Base-by-base conservation (phyloP, 1,284 basidiomycete species). In the Boletus semigastroideus region DNA sequence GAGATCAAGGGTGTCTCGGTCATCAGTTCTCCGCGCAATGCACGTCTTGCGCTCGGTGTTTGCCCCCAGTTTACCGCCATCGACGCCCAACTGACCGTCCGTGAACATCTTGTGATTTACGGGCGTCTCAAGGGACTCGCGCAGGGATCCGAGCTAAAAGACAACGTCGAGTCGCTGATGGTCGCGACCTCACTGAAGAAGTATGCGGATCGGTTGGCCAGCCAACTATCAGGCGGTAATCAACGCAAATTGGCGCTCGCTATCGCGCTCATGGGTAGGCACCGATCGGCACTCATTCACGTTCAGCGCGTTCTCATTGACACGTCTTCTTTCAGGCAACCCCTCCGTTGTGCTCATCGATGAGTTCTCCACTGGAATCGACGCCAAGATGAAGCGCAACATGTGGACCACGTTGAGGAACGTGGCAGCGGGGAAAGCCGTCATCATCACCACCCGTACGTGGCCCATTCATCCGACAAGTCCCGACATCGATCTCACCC, bases 11-110 rank as follows among this genome's bases (percentile, higher is more conserved):
- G 78, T 1, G 72, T 76, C 28, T 90, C 87, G 1, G 80, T 88
- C 34, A 72, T 87, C 19, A 71, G 74, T 25, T 74, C 83, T 51
- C 80, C 87, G 0, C 79, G 79, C 33, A 73, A 69, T 5, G 86
- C 89, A 28, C 77, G 86, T 42, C 75, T 84, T 5, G 76, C 79
- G 5, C 78, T 92, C 8, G 89, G 89, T 2, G 87, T 92, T 38
- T 91, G 87, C 63, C 90, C 89, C 0, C 90, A 92, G 59, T 89
- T 90, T 69, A 90, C 89, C 5, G 89, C 90, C 0, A 87, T 92
- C 52, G 90, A 92, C 56, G 74, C 81, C 6, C 82, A 89, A 56
- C 70, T 92, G 43, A 91, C 86, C 4, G 90, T 91, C 14, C 76
- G 82, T 27, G 85, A 93, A 64, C 90, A 93, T 61, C 72, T 92